Base-by-base conservation (phyloP, 371 early-diverging fungal species). In the Chytridium lagenaria region DNA sequence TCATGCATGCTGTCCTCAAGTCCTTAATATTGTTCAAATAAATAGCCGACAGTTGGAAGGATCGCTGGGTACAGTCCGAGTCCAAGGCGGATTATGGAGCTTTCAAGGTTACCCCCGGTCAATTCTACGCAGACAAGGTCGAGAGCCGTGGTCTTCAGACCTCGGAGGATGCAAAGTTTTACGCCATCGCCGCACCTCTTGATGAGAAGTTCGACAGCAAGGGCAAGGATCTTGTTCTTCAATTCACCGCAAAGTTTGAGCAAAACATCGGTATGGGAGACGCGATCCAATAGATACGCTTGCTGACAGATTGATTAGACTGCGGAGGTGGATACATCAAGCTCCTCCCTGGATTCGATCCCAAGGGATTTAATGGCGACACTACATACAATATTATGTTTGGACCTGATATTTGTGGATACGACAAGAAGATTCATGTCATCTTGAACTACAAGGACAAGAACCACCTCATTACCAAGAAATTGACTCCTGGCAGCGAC, bases 241-340 rank as follows among this genome's bases (percentile, higher is more conserved):
- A 81, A 70, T 84, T 79, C 72, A 72, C 81, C 12, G 81, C 73
- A 36, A 84, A 84, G 78, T 81, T 79, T 71, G 84, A 84, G 77
- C 79, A 80, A 70, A 79, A 80, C 69, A 83, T 83, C 55, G 81
- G 78, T 78, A 36, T 23, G 44, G 30, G 64, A 69, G 38, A 59
- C n/a, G 55, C 34, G 12, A 33, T 23, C n/a, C n/a, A n/a, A n/a
- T n/a, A n/a, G n/a, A n/a, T n/a, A n/a, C n/a, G n/a, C n/a, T n/a
- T n/a, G n/a, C n/a, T n/a, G n/a, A n/a, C n/a, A n/a, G n/a, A n/a
- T n/a, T n/a, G n/a, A 12, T 26, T 92, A 77, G 94, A 95, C 71
- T 98, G 98, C 86, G 97, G 96, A 74, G 98, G 98, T 66, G 95
- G 96, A 72, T 98, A 98, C 84, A 70, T 95, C 68, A 98, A 98